Conservation (phyloP, 345 rosid species). For the Kandelia obovata region DNA sequence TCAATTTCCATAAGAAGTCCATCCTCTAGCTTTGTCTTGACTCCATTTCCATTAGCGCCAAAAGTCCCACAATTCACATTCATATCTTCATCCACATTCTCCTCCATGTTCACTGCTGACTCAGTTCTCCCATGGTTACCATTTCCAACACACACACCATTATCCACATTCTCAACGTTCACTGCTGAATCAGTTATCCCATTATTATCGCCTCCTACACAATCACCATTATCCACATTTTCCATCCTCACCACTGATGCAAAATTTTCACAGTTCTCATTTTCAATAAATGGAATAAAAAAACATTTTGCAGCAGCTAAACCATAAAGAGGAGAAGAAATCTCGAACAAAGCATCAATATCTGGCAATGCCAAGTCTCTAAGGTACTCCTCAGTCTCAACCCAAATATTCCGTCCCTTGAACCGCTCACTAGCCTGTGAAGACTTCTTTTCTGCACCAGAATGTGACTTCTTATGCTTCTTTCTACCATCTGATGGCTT, state of each 20-base stretch:
- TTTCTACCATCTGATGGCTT: slow-evolving; percentile 66
- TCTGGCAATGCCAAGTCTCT: slow-evolving; percentile 69
- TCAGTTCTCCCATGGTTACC: slow-evolving; percentile 23
- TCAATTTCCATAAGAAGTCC: slow-evolving; percentile 5
- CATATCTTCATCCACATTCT: too few relatives aligned
- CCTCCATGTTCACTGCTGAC: too few relatives aligned
- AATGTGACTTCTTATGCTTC: slow-evolving; percentile 69
- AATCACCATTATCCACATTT: not conserved
- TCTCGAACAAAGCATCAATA: slow-evolving; percentile 53
- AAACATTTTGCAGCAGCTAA: slow-evolving; percentile 47
- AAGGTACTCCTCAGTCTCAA: slow-evolving; percentile 69
- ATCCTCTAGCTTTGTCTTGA: too few relatives aligned
- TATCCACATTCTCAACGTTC: slow-evolving; percentile 1
- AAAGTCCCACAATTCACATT: too few relatives aligned
- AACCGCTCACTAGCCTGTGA: slow-evolving; percentile 54
- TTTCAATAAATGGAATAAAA: slow-evolving; percentile 40
- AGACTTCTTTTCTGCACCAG: slow-evolving; percentile 51
- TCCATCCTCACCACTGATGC: not conserved
- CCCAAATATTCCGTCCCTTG: slow-evolving; percentile 63
- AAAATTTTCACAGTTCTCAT: slow-evolving; percentile 14
- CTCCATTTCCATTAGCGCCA: not conserved
- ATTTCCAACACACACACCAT: slow-evolving; percentile 40
- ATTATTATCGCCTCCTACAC: slow-evolving; percentile 28
- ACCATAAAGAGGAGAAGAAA: slow-evolving; percentile 38
- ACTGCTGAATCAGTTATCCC: not conserved